Conservation (phyloP, 495 filamentous ascomycete species). For the Lasiosphaeria hispida region DNA sequence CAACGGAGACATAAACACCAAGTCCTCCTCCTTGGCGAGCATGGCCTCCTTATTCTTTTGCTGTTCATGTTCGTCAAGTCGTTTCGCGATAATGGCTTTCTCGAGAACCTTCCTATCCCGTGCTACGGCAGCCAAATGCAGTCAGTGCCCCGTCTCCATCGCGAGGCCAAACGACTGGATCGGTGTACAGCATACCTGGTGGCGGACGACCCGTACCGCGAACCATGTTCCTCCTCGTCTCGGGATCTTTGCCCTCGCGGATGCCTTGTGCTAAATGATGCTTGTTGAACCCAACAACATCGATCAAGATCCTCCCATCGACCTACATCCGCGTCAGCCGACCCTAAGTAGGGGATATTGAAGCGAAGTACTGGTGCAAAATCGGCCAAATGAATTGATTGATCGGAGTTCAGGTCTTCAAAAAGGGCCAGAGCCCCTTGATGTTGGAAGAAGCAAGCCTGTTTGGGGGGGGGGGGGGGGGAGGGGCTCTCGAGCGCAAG, state of each 20-base stretch:
- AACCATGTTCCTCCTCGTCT: conserved; percentile 3
- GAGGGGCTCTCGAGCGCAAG: no score
- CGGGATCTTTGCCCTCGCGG: conserved; percentile 8
- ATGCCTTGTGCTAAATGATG: conserved; percentile 20
- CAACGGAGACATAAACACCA: conserved; percentile 27
- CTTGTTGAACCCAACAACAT: conserved; percentile 27
- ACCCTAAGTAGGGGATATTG: background rate
- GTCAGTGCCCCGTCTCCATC: background rate
- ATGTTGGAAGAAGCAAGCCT: no score
- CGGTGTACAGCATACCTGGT: background rate
- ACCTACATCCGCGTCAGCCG: conserved; percentile 10
- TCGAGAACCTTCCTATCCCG: background rate
- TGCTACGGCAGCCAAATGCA: background rate
- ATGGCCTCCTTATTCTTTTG: conserved; percentile 22
- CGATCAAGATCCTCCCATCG: conserved; percentile 27
- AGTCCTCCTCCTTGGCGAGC: conserved; percentile 17
- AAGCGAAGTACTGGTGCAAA: no score
- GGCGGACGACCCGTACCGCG: background rate
- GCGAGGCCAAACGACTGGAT: background rate
- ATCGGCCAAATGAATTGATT: no score
- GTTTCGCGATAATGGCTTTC: background rate
- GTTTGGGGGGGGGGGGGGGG: no score
- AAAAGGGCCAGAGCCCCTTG: no score
- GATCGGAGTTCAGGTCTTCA: no score
- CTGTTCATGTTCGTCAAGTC: conserved; percentile 20